Base-by-base conservation (phyloP, 192 early-diverging fungal genomes). In the Haplosporangium gracile region DNA sequence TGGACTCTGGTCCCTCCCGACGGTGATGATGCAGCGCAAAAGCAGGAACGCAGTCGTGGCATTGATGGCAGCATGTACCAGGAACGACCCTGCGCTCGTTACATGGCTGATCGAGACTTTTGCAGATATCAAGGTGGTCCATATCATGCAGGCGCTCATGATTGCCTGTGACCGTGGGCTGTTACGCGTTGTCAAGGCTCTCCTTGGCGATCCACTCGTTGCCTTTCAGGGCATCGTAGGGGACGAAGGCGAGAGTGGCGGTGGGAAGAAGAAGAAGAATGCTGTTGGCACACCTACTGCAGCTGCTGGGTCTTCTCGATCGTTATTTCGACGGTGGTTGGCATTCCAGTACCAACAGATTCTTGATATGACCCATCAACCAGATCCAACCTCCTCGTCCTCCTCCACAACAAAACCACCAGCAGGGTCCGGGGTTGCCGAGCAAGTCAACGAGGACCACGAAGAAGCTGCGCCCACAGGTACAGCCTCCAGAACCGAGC, bases 101-200 rank as follows among this genome's bases (percentile, higher is more conserved):
- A 72, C 63, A 3, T 86, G 84, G 84, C 16, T 86, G 65, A 53
- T 86, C 51, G 84, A 86, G 72, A 63, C 84, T 2, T 81, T 86
- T 75, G 78, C 84, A 6, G 84, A 86, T 49, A 86, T 86, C 51
- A 80, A 86, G 26, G 36, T 86, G 18, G 70, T 40, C 16, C 84
- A 86, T 57, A 34, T 86, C 16, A 77, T 86, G 84, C 84, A 86
- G 42, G 84, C 84, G 18, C 68, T 86, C 5, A 81, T 80, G 75
- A 80, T 86, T 39, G 78, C 84, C 42, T 86, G 84, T 45, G 79
- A 86, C 60, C 71, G 79, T 2, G 84, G 84, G 5, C 71, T 74
- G 7, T 32, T 77, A n/a, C 75, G 74, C 0, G 78, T 86, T 20
- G 74, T 74, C 24, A 49, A 75, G 51, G 75, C 68, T 2, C 71